phyloP scores from a whole-genome alignment of 306 rosid genomes.

The Hippophae rhamnoides region DNA sequence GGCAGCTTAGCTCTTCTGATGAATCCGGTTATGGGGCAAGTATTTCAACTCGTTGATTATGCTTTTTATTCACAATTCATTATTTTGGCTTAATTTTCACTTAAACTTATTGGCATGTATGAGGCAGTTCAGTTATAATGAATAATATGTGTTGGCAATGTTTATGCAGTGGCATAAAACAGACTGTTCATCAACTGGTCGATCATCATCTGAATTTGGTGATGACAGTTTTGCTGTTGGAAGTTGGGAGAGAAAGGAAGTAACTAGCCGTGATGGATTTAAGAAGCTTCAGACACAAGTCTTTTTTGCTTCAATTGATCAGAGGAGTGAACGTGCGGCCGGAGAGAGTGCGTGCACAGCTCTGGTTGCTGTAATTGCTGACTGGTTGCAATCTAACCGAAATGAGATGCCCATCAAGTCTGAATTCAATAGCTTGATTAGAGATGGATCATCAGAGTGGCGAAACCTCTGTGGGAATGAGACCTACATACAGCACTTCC shows the following conservation, averaged over 20 bases:
- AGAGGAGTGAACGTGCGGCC: constrained; percentile 30
- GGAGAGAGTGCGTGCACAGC: constrained; percentile 42
- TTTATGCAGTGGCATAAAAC: constrained; percentile 12
- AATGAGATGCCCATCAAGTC: constrained; percentile 28
- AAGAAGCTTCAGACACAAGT: constrained; percentile 23
- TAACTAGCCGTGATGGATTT: constrained; percentile 26
- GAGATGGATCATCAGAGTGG: constrained; percentile 38
- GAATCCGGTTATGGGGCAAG: constrained; percentile 22
- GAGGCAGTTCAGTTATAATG: no score
- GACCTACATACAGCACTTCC: constrained; percentile 22
- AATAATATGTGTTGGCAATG: no score
- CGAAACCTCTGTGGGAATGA: constrained; percentile 22
- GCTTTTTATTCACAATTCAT: not conserved
- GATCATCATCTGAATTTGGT: constrained; percentile 25
- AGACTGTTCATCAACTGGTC: constrained; percentile 10
- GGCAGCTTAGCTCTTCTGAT: constrained; percentile 26
- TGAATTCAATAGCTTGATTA: constrained; percentile 25
- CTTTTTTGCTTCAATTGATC: constrained; percentile 37
- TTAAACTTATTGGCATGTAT: not conserved
- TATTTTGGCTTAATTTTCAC: not conserved
- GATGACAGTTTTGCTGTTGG: constrained; percentile 27
- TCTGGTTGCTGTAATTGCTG: constrained; percentile 27
- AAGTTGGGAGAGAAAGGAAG: constrained; percentile 30
- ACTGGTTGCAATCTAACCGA: constrained; percentile 32
- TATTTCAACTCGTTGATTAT: not conserved